Conservation (phyloP, 2,329 filamentous ascomycete species). For the Colletotrichum sp. region DNA sequence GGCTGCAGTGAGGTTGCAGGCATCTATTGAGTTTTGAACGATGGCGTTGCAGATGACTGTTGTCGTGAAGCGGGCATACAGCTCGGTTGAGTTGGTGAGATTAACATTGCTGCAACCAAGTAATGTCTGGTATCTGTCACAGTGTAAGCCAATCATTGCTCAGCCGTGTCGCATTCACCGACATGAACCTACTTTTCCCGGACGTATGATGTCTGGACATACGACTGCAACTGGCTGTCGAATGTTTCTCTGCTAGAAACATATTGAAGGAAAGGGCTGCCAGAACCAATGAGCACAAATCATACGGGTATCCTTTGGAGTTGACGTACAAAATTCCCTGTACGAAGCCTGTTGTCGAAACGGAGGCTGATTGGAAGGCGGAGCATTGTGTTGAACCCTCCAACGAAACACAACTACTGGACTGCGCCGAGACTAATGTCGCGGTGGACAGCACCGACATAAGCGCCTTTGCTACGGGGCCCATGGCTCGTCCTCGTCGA, state of each 20-base stretch:
- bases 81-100: conserved; percentile 76
- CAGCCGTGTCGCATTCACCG: neutral
- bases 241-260: conserved; percentile 81
- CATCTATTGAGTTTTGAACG: conserved; percentile 81
- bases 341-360: conserved; percentile 67
- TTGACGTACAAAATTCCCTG: conserved; percentile 67
- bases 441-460: conserved; percentile 39
- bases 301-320: neutral
- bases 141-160: neutral
- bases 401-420: conserved; percentile 66
- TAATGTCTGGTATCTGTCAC: conserved; percentile 74
- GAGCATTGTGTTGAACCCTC: conserved; percentile 72
- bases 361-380: conserved; percentile 73
- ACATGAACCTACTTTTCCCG: conserved; percentile 72
- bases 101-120: conserved; percentile 83
- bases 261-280: conserved; percentile 82
- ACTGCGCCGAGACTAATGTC: conserved; percentile 36
- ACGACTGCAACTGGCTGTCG: conserved; percentile 74
- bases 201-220: conserved; percentile 77
- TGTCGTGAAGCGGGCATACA: conserved; percentile 93
- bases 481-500: neutral
- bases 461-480: conserved; percentile 13
- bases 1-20: conserved; percentile 70
- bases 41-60: conserved; percentile 93
- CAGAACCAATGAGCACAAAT: conserved; percentile 21